Evolutionary conservation across 164 flowering plant genomes (phyloP).

Genomic region (Stephania yunnanensis): DNA sequence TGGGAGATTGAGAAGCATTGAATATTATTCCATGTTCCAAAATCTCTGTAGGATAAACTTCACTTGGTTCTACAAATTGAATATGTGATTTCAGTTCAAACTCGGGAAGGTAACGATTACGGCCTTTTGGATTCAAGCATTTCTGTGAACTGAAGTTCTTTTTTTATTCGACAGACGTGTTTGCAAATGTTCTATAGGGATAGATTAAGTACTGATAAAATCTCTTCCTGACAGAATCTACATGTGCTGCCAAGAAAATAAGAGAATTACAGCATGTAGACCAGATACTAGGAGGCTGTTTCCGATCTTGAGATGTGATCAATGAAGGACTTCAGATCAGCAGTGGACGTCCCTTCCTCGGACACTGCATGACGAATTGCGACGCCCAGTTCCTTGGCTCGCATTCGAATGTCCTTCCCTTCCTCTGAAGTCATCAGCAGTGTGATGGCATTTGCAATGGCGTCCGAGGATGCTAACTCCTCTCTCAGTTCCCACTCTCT

Average conservation of each 20-base stretch:
- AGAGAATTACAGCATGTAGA: background rate
- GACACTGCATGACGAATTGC: conserved; percentile 4
- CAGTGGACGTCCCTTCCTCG: background rate
- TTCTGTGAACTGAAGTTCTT: too few relatives aligned
- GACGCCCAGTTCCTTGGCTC: background rate
- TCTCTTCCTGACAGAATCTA: too few relatives aligned
- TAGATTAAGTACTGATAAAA: too few relatives aligned
- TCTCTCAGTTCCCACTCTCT: conserved; percentile 34
- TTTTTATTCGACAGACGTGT: too few relatives aligned
- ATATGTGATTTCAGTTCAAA: too few relatives aligned
- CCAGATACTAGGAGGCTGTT: background rate
- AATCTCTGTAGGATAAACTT: too few relatives aligned
- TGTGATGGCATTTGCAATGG: background rate
- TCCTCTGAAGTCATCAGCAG: conserved; percentile 4
- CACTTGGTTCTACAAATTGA: too few relatives aligned
- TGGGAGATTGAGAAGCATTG: too few relatives aligned
- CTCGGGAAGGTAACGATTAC: too few relatives aligned
- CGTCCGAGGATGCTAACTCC: conserved; percentile 6
- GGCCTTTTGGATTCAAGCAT: too few relatives aligned
- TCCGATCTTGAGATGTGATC: conserved; percentile 3
- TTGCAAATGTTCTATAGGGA: too few relatives aligned
- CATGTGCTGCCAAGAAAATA: background rate
- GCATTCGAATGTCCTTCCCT: conserved; percentile 1
- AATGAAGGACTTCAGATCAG: conserved; percentile 4
- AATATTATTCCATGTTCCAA: too few relatives aligned